These are phyloP conservation scores for Globisporangium radiosum DNA, from an alignment of 352 stramenopile genomes.

Conservation along the genomic window DNA sequence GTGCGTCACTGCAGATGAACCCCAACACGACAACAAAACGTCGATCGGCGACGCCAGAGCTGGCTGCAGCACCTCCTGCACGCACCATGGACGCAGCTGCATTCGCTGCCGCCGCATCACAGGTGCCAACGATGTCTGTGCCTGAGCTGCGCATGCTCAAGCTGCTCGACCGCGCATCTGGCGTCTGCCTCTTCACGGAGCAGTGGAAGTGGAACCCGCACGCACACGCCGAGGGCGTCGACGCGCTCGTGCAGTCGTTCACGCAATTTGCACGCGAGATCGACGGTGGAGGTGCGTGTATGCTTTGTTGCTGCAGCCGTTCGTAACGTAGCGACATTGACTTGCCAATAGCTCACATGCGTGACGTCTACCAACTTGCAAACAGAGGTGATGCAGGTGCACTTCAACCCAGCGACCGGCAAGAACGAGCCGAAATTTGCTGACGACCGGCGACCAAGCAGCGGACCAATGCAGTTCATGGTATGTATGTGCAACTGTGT, in stretches of 20 bases:
- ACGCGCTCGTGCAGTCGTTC: slow-evolving; percentile 78
- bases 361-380: neutral
- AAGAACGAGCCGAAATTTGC: slow-evolving; percentile 14
- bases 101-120: too few relatives aligned
- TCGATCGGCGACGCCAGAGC: neutral
- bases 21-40: neutral
- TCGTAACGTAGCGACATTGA: neutral
- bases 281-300: slow-evolving; percentile 51
- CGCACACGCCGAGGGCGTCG: slow-evolving; percentile 60
- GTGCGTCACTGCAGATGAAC: too few relatives aligned
- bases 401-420: slow-evolving; percentile 42
- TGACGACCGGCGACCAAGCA: slow-evolving; percentile 12
- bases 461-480: slow-evolving; percentile 16
- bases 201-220: slow-evolving; percentile 81
- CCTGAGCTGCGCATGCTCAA: slow-evolving; percentile 65
- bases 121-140: slow-evolving; percentile 1
- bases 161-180: slow-evolving; percentile 57
- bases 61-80: neutral
- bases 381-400: slow-evolving; percentile 60
- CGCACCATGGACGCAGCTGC: neutral
- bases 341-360: neutral
- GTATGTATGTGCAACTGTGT: slow-evolving; percentile 1
- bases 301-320: neutral
- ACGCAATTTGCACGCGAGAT: slow-evolving; percentile 83
- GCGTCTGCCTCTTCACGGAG: slow-evolving; percentile 69